These are phyloP conservation scores for Kwoniella pini DNA, from an alignment of 768 basidiomycete genomes.

Conservation along the genomic window DNA sequence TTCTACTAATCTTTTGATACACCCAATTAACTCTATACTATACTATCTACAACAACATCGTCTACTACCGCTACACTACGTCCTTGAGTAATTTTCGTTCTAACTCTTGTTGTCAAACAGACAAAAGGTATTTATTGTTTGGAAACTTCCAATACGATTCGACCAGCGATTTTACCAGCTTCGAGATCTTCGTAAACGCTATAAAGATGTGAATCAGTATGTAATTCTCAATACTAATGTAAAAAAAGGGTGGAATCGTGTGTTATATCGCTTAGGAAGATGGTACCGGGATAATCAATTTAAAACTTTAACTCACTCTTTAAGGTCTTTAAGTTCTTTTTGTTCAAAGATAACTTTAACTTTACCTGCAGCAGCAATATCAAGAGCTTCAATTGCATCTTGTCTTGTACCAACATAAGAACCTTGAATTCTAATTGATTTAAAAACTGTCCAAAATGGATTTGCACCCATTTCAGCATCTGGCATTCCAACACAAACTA, in stretches of 20 bases:
- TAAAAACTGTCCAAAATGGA: slow-evolving; percentile 53
- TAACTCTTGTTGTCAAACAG: not conserved
- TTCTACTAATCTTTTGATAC: no score
- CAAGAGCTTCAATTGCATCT: slow-evolving; percentile 77
- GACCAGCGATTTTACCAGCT: slow-evolving; percentile 31
- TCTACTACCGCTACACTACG: no score
- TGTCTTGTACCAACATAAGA: slow-evolving; percentile 63
- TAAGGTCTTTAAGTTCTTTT: slow-evolving; percentile 22
- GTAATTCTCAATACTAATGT: not conserved
- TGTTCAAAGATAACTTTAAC: slow-evolving; percentile 57
- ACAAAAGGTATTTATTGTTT: slow-evolving; percentile 13
- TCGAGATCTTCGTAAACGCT: slow-evolving; percentile 34
- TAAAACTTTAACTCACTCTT: slow-evolving; percentile 24
- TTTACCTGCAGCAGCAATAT: slow-evolving; percentile 69
- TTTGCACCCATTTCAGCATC: slow-evolving; percentile 57
- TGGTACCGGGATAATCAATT: not conserved
- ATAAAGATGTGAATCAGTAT: not conserved
- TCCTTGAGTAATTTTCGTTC: no score
- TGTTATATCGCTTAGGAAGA: not conserved
- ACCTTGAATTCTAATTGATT: slow-evolving; percentile 54
- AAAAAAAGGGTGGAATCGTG: not conserved
- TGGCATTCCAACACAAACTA: slow-evolving; percentile 78
- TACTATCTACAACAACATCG: no score
- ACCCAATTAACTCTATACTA: not conserved
- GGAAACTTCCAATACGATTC: slow-evolving; percentile 27